Percentiles rank a stretch among this genome's conserved stretches.
phyloP scores from a whole-genome alignment of 2,329 filamentous ascomycete species.

The Colletotrichum sp. region DNA sequence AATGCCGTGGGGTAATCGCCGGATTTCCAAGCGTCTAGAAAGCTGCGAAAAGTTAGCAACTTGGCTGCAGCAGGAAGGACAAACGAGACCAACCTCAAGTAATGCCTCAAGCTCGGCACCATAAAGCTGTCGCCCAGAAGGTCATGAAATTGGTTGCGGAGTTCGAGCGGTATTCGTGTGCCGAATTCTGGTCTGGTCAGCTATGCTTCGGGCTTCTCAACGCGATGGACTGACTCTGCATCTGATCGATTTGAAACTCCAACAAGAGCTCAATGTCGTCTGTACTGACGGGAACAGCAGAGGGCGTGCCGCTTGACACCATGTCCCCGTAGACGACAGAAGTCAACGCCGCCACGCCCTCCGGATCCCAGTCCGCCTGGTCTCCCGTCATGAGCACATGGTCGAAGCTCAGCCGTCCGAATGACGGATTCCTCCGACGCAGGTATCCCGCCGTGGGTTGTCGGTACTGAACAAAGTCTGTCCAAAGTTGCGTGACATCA shows the following conservation, averaged over 20 bases:
- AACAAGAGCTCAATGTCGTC: conserved; percentile 82
- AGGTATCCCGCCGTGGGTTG: conserved; percentile 73
- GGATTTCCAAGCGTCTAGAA: conserved; percentile 89
- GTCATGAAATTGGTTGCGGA: conserved; percentile 72
- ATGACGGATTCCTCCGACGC: conserved; percentile 64
- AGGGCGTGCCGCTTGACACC: conserved; percentile 45
- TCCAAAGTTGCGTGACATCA: conserved; percentile 80
- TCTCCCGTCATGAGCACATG: conserved; percentile 55
- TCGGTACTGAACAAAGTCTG: conserved; percentile 79
- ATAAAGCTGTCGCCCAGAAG: conserved; percentile 70
- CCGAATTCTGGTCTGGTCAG: conserved; percentile 63
- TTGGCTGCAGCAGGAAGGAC: neutral
- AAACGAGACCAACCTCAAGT: conserved; percentile 63
- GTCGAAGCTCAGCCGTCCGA: conserved; percentile 63
- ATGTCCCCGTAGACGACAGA: conserved; percentile 58
- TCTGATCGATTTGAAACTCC: conserved; percentile 85
- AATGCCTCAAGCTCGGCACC: conserved; percentile 77
- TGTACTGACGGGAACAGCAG: conserved; percentile 63
- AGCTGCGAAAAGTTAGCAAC: conserved; percentile 52
- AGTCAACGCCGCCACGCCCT: conserved; percentile 48
- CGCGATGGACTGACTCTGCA: conserved; percentile 68
- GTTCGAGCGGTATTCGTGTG: conserved; percentile 74
- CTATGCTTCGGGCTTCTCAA: neutral
- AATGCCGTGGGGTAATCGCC: conserved; percentile 91
- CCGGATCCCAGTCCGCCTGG: conserved; percentile 50